Base-by-base conservation (phyloP, 108 stramenopile genomes). In the Discostella pseudostelligera region DNA sequence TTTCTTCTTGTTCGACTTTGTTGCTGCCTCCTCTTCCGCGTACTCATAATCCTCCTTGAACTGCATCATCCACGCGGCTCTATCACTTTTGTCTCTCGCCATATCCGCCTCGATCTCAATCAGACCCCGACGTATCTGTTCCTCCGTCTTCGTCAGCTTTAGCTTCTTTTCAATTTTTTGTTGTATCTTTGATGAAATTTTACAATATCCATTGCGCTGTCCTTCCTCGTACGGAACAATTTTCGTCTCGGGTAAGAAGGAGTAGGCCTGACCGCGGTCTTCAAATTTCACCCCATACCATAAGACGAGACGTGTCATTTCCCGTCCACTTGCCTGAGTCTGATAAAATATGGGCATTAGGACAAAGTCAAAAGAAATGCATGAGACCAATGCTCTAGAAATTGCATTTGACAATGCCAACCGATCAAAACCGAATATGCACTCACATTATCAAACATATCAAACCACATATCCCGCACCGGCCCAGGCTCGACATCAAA, bases 361-460 rank as follows among this genome's bases (percentile, higher is more conserved):
- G 9, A 44, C 12, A 54, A 40, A 13, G n/a, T 36, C 39, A 20
- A 28, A 39, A 54, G 37, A 57, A 40, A 22, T 47, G 39, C 13
- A 29, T 35, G 39, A 69, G 42, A 37, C n/a, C n/a, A n/a, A n/a
- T n/a, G n/a, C n/a, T 36, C 32, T 50, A 21, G 3, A 5, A 65
- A 32, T n/a, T n/a, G 16, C 36, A 53, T 4, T 11, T 0, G 4
- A 43, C 20, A 14, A 24, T n/a, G 42, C 20, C 36, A 55, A 26
- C 4, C 14, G 4, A 60, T 26, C 24, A 57, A 46, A 67, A 20
- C 12, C n/a, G n/a, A n/a, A 32, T 3, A 17, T 29, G 14, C 22
- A 77, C 91, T 71, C 81, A 93, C 92, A 50, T 88, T 88, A 13
- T 85, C 57, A 80, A 77, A 88, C 86, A 87, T 88, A 1, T 78